Conservation (phyloP, 129 eudicot genomes). For the Tanacetum coccineum region DNA sequence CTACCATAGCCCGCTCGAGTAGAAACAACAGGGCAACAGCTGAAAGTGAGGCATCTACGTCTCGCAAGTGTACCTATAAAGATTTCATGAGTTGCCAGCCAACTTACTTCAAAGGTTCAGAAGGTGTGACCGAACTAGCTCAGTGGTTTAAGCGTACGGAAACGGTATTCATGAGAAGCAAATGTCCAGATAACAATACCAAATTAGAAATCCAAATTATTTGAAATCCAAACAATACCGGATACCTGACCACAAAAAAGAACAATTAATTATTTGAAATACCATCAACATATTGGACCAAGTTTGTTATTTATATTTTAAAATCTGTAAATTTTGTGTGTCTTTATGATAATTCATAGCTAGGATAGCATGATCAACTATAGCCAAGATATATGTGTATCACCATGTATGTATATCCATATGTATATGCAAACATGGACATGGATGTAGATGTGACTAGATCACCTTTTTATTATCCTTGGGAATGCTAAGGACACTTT, state of each 20-base stretch:
- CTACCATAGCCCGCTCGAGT: too few species aligned
- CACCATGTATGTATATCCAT: not conserved
- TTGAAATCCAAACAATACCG: not conserved
- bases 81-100: too few species aligned
- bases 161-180: too few species aligned
- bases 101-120: too few species aligned
- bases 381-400: not conserved
- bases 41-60: too few species aligned
- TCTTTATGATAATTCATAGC: not conserved
- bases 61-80: too few species aligned
- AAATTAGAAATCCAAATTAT: too few species aligned
- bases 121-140: too few species aligned
- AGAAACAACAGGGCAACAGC: too few species aligned
- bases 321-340: not conserved
- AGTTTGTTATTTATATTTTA: not conserved
- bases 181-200: too few species aligned
- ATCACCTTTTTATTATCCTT: conserved; percentile 85
- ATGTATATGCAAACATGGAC: not conserved
- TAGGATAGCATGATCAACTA: not conserved
- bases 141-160: too few species aligned
- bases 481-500: conserved; percentile 53
- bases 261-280: not conserved
- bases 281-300: not conserved
- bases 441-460: not conserved
- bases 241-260: not conserved